A percentile compares a stretch with the other conserved stretches of the same genome.
phyloP scores from a whole-genome alignment of 2,329 filamentous ascomycete genomes.

The Stachybotrys chlorohalonatus region DNA sequence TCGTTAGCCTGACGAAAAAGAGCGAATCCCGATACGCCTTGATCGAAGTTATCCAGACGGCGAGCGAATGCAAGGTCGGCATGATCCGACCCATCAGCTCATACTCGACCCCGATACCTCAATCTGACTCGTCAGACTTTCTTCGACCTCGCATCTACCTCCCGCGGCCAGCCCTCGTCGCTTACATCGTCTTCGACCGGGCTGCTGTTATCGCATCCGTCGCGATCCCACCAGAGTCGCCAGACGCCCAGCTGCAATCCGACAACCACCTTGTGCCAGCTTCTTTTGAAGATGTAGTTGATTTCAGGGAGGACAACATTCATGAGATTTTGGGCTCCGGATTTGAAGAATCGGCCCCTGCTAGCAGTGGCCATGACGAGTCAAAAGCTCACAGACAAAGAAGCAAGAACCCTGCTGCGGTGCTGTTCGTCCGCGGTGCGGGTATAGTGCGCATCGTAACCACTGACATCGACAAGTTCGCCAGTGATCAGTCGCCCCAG shows the following conservation, averaged over 20 bases:
- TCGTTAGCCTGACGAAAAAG: conserved; percentile 48
- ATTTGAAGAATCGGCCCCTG: conserved; percentile 45
- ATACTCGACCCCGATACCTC: conserved; percentile 46
- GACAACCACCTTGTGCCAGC: conserved; percentile 55
- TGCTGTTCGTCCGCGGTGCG: conserved; percentile 54
- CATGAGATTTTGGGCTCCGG: conserved; percentile 57
- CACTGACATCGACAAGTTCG: conserved; percentile 50
- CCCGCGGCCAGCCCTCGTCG: conserved; percentile 69
- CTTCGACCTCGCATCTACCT: conserved; percentile 61
- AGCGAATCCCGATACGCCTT: conserved; percentile 58
- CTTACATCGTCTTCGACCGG: conserved; percentile 71
- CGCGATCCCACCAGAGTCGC: conserved; percentile 55
- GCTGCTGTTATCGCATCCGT: conserved; percentile 73
- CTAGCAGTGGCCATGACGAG: conserved; percentile 30
- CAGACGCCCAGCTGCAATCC: conserved; percentile 65
- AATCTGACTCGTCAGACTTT: conserved; percentile 22
- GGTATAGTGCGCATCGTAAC: conserved; percentile 52
- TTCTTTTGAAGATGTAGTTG: conserved; percentile 78
- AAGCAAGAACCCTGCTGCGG: conserved; percentile 52
- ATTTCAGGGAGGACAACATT: conserved; percentile 59
- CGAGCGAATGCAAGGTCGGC: conserved; percentile 45
- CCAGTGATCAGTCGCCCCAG: conserved; percentile 45
- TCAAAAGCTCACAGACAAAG: conserved; percentile 40
- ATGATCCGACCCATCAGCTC: conserved; percentile 60
- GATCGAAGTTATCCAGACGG: conserved; percentile 58